Evolutionary conservation across 768 basidiomycete species (phyloP), one percentile per base, ranked within the genome.

Genomic region (Suillus placidus): DNA sequence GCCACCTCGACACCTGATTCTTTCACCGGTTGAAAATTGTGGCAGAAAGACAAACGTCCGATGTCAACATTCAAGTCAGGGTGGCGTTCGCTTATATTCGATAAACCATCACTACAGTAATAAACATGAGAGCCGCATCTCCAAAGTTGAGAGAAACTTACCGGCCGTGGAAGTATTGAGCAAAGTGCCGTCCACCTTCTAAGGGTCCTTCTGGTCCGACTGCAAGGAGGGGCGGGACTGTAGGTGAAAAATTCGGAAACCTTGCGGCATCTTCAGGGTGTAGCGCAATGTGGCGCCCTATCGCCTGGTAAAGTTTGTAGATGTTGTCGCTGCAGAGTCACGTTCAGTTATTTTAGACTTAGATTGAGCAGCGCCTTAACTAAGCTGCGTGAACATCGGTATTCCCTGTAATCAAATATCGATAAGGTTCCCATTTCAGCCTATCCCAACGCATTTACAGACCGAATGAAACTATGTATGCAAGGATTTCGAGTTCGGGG

Each of bases 91-190:
- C 82, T 77, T 58, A 92, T 91, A 40, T 80, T 80, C 2, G 86
- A 82, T 16, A 93, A 75, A 20, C 92, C 92, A 74, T 93, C 92
- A 72, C 91, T 93, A 70, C 14, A 47, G 20, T 49, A 30, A 16
- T 47, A n/a, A n/a, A n/a, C 47, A 38, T 57, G 62, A 38, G 49
- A 56, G 66, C 35, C 37, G 26, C 30, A 62, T 34, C 66, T 34
- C 16, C 3, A 18, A 34, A n/a, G 20, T 20, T 34, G 34, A 45
- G 26, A 35, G 43, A 14, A 13, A 76, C 80, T 47, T 67, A 87
- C 92, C 83, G 86, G 70, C 93, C 93, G 70, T 94, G 93, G 71
- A 97, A 97, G 74, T 93, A 94, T 68, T 88, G 83, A 16, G 95
- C 95, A 61, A 84, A 88, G 71, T 92, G 89, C 8, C 85, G 73